Conservation (phyloP, 2,329 filamentous ascomycete species). For the Waltergamsia citrina region DNA sequence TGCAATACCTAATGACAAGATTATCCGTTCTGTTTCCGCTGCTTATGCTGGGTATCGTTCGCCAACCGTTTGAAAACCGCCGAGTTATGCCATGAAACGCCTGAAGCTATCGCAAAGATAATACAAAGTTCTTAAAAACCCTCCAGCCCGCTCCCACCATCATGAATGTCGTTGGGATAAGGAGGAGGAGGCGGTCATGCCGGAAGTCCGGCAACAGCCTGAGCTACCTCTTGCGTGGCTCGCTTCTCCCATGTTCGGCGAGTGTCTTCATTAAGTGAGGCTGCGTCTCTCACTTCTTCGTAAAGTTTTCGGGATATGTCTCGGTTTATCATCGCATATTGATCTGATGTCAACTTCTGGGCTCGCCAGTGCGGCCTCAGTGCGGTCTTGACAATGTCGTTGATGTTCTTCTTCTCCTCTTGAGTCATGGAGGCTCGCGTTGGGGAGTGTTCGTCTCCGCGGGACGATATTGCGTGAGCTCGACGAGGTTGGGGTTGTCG, state of each 20-base stretch:
- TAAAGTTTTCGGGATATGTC: constrained; percentile 85
- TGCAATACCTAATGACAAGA: constrained; percentile 2
- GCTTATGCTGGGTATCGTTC: constrained; percentile 5
- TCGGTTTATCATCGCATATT: constrained; percentile 89
- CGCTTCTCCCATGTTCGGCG: constrained; percentile 65
- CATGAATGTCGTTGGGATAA: not conserved
- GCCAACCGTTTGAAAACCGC: not conserved
- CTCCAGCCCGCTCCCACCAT: no score
- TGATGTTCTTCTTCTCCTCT: constrained; percentile 80
- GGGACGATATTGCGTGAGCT: constrained; percentile 27
- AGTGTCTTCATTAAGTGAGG: constrained; percentile 53
- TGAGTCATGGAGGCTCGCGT: constrained; percentile 58
- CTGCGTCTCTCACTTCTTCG: constrained; percentile 48
- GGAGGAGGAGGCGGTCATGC: constrained; percentile 24
- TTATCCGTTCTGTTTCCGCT: not conserved
- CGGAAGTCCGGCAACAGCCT: constrained; percentile 53
- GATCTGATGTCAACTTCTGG: constrained; percentile 71
- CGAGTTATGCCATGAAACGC: constrained; percentile 4
- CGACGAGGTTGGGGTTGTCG: constrained; percentile 42
- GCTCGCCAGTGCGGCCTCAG: constrained; percentile 77
- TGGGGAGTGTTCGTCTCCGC: constrained; percentile 59
- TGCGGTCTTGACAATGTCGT: constrained; percentile 75
- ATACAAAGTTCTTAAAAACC: not conserved
- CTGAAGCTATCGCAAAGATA: constrained; percentile 1
- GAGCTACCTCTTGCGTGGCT: constrained; percentile 69